Percentiles rank a stretch among this genome's conserved stretches.
phyloP scores from a whole-genome alignment of 208 protist genomes.

The Wallacemonas sp. region DNA sequence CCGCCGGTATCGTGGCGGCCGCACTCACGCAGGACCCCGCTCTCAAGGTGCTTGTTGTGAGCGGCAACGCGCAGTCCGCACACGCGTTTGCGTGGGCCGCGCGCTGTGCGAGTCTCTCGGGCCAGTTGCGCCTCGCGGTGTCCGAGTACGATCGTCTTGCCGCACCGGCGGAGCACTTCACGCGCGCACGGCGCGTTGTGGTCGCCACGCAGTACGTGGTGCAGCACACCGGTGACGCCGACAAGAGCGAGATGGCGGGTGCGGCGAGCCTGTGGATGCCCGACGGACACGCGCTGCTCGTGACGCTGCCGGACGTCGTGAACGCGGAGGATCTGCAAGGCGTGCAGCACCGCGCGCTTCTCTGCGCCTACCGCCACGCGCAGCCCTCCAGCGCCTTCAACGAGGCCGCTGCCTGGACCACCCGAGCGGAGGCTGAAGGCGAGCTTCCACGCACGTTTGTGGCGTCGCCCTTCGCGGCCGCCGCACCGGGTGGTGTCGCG shows the following conservation, averaged over 20 bases:
- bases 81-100: constrained; percentile 82
- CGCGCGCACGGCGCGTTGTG: constrained; percentile 37
- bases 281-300: constrained; percentile 34
- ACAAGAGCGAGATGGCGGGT: constrained; percentile 20
- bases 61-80: constrained; percentile 44
- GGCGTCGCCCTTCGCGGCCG: constrained; percentile 15
- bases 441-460: constrained; percentile 18
- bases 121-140: constrained; percentile 45
- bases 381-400: not conserved
- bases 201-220: constrained; percentile 59
- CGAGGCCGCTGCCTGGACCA: constrained; percentile 15
- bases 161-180: constrained; percentile 40
- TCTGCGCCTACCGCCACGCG: constrained; percentile 46
- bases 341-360: constrained; percentile 66
- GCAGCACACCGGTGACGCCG: constrained; percentile 21
- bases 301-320: constrained; percentile 76
- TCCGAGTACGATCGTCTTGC: not conserved
- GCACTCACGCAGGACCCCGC: constrained; percentile 2
- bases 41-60: constrained; percentile 58
- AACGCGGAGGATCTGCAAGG: constrained; percentile 67
- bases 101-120: constrained; percentile 60
- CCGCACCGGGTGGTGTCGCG: not conserved
- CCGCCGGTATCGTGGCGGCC: constrained; percentile 24
- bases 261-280: constrained; percentile 47
- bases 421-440: not conserved